A percentile compares a stretch with the other conserved stretches of the same genome.
These are phyloP conservation scores for Venturia pyrina DNA, from an alignment of 2,329 filamentous ascomycete species.

Conservation along the genomic window DNA sequence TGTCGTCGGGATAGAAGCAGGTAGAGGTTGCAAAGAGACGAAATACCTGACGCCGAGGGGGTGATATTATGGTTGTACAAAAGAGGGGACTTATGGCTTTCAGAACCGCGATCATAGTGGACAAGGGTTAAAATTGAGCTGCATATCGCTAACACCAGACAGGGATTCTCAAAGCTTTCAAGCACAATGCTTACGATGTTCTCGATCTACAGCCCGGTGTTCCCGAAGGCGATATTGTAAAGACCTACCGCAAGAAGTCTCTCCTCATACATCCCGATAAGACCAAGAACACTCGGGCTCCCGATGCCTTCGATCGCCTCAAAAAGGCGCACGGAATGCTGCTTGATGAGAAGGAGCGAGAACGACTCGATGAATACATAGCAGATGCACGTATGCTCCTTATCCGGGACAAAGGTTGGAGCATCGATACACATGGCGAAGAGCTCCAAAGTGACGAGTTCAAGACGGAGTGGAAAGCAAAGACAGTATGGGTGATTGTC, in stretches of 20 bases:
- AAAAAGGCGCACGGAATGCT: slow-evolving; percentile 90
- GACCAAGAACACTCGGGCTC: slow-evolving; percentile 78
- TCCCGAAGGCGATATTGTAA: slow-evolving; percentile 91
- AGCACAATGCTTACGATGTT: slow-evolving; percentile 77
- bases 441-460: slow-evolving; percentile 82
- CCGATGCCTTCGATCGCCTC: slow-evolving; percentile 91
- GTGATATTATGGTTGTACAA: neutral
- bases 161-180: slow-evolving; percentile 77
- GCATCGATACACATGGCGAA: slow-evolving; percentile 58
- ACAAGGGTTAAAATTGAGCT: neutral
- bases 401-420: slow-evolving; percentile 91
- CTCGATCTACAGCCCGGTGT: slow-evolving; percentile 93
- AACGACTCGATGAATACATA: slow-evolving; percentile 83
- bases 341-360: slow-evolving; percentile 87
- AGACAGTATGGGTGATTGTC: slow-evolving; percentile 79
- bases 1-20: neutral
- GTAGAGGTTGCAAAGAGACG: neutral
- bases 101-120: neutral
- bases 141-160: neutral
- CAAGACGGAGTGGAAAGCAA: slow-evolving; percentile 76
- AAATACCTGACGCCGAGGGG: neutral
- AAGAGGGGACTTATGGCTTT: neutral
- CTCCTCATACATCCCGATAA: slow-evolving; percentile 98
- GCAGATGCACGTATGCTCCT: slow-evolving; percentile 91
- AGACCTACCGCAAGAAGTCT: slow-evolving; percentile 92